Evolutionary conservation across 1,284 basidiomycete genomes (phyloP).

Genomic region (Cutaneotrichosporon sp.): DNA sequence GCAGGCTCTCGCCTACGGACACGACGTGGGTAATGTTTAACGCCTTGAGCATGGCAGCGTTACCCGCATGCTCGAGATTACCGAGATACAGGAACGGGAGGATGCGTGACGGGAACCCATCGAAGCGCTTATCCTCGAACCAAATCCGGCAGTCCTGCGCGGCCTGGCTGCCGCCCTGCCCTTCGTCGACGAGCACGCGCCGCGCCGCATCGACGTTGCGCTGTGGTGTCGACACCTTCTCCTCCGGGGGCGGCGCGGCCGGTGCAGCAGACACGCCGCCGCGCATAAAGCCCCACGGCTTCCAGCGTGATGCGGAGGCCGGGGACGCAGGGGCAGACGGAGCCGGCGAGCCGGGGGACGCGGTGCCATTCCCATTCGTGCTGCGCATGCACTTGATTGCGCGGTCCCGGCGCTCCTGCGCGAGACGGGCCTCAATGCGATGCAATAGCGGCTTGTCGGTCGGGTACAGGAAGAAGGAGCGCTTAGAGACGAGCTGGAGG

Average conservation of each 20-base stretch:
- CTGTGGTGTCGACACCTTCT: slow-evolving; percentile 1
- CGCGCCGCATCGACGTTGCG: slow-evolving; percentile 24
- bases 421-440: slow-evolving; percentile 62
- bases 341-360: neutral
- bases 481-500: slow-evolving; percentile 56
- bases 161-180: slow-evolving; percentile 22
- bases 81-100: slow-evolving; percentile 92
- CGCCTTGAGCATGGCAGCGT: slow-evolving; percentile 90
- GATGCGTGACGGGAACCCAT: slow-evolving; percentile 93
- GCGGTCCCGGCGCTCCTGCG: slow-evolving; percentile 34
- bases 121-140: slow-evolving; percentile 89
- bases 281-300: slow-evolving; percentile 29
- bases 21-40: slow-evolving; percentile 98
- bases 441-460: slow-evolving; percentile 71
- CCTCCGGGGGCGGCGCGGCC: neutral
- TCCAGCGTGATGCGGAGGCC: slow-evolving; percentile 23
- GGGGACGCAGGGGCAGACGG: slow-evolving; percentile 10
- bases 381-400: slow-evolving; percentile 28
- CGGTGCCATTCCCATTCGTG: neutral
- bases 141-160: slow-evolving; percentile 58
- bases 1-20: slow-evolving; percentile 73
- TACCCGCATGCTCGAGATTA: slow-evolving; percentile 90
- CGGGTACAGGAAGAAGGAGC: slow-evolving; percentile 87
- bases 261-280: neutral
- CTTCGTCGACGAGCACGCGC: slow-evolving; percentile 28